Base-by-base conservation (phyloP, 2,329 filamentous ascomycete species). In the Venturia aucupariae region DNA sequence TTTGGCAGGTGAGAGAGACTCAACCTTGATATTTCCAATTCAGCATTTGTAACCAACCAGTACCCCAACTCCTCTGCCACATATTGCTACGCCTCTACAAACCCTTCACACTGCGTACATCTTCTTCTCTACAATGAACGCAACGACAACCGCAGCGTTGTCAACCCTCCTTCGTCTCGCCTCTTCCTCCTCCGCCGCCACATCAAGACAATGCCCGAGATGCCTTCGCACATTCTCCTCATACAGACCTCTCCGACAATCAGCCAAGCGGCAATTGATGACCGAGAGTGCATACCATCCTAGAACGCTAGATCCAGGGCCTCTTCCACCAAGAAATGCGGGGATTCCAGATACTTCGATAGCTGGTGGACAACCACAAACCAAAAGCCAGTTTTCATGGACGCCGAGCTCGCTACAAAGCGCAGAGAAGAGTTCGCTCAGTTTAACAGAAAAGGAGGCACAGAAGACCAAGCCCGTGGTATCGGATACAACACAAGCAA, bases 251-350 rank as follows among this genome's bases (percentile, higher is more conserved):
- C 72, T 71, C 65, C 69, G 70, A 7, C 72, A 74, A 64, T 73
- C 74, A 15, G 70, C 72, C 2, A 75, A 73, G 70, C 69, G 75
- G 27, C 73, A 73, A 67, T 81, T 89, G 72, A 85, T 87, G 72
- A 88, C 86, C 15, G 84, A 84, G 39, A 86, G 84, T 22, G 84
- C 84, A 60, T 86, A 87, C 70, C 83, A 82, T 65, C 85, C 86
- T 24, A 81, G 85, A 66, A 79, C 79, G 1, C 74, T 89, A n/a
- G 78, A 81, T 19, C 75, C 81, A 0, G 78, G 81, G 59, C 81
- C 83, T 68, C 82, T 84, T 15, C 79, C 79, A 54, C 83, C 84
- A 55, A 81, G 84, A 68, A 87, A 84, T 72, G 74, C 78, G 41
- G 80, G 81, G n/a, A 75, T 82, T 38, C 81, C 83, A 61, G 83